Base-by-base conservation (phyloP, 2,329 filamentous ascomycete genomes). In the Fusarium albidum region DNA sequence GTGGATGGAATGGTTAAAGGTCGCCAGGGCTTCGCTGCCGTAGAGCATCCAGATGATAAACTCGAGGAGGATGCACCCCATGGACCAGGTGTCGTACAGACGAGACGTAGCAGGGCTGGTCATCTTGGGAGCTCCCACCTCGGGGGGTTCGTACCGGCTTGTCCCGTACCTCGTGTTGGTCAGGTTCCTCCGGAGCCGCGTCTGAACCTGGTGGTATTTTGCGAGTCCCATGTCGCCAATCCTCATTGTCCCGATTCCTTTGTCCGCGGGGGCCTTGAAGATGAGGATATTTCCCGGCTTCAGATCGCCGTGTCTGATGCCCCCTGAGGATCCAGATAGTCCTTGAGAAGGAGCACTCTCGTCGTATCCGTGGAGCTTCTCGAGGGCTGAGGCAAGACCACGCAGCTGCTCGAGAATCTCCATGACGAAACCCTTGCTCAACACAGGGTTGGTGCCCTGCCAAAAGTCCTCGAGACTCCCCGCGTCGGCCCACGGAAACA, bases 401-500 rank as follows among this genome's bases (percentile, higher is more conserved):
- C 10, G 13, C 1, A 52, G 29, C 21, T 52, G 43, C 15, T 31
- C 25, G 10, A 52, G 18, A 5, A 47, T 10, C 9, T 41, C 29
- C 25, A 48, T 18, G 4, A 48, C 25, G n/a, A 48, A 34, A 11
- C 15, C 12, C 1, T 5, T 10, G 5, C 21, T 28, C 15, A 34
- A 14, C 8, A 12, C 25, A 10, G 38, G 28, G 0, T 18, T 14
- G 3, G 32, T 43, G 5, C 4, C 25, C 15, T 18, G 29, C 53
- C 53, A 57, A 12, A 57, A 54, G n/a, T 57, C 49, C 28, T 34
- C 29, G 3, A 57, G 49, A 8, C 29, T 57, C 3, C 53, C 53
- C 1, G 38, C 49, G 12, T 49, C 40, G 2, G 53, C 53, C 53
- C 53, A 57, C 1, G 53, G 53, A 14, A 57, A 57, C 1, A 57